Base-by-base conservation (phyloP, 192 early-diverging fungal genomes). In the Coemansia sp. region DNA sequence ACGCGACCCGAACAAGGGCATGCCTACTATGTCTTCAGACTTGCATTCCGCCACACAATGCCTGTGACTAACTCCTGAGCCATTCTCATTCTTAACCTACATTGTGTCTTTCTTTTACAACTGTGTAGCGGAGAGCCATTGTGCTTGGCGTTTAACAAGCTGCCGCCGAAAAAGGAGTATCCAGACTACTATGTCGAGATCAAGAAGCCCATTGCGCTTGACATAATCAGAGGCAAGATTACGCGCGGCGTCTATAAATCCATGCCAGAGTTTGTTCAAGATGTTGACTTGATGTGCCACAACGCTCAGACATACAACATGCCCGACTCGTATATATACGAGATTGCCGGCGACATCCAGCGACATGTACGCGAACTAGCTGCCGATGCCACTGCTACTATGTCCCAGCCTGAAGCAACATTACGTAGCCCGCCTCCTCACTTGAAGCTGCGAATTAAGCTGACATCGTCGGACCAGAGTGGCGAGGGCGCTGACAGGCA, bases 161-260 rank as follows among this genome's bases (percentile, higher is more conserved):
- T 97, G 15, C 90, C 90, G 13, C 59, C 72, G n/a, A 68, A 86
- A 39, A 78, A 75, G 52, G 80, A 84, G 23, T 99, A 96, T 49
- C 88, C 92, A 0, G 87, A 89, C 63, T 99, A 99, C 59, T 97
- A 96, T 58, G 74, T 83, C 43, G 79, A 94, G 49, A 99, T 99
- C 50, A 72, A 75, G 39, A 68, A 85, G 37, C 96, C 96, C 5
- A 91, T 96, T 48, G 88, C 94, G 0, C 75, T 99, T 78, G 87
- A 93, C 40, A 90, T 86, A 29, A 99, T 99, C 65, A 79, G 86
- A 65, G 75, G 81, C 41, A 80, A 86, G 34, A 86, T 95, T 45
- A 82, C 83, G 41, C 83, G 75, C 14, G 71, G 80, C 23, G 70
- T 80, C 39, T 96, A 96, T 66, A 76, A 81, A 35, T 62, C 67